Percentiles rank a stretch among this genome's conserved stretches.
phyloP scores from a whole-genome alignment of 129 eudicot genomes.

The Calendula officinalis region DNA sequence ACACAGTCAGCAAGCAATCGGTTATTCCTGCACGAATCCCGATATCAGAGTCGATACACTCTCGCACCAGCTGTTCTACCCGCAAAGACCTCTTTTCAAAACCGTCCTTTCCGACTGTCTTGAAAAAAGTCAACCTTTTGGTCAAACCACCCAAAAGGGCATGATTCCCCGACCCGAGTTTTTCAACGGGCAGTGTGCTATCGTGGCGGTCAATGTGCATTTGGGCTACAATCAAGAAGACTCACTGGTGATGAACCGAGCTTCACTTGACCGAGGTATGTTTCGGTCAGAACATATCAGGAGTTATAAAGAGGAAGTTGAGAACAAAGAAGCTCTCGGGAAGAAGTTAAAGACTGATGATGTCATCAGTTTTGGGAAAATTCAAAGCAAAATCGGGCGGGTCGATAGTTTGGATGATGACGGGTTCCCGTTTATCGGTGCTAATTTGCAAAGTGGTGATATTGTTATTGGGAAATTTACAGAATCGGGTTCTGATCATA shows the following conservation, averaged over 20 bases:
- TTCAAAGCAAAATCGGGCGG: too few relatives aligned
- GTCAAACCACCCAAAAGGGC: conserved; percentile 48
- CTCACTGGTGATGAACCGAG: not conserved
- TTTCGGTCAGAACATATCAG: not conserved
- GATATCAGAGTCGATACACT: conserved; percentile 68
- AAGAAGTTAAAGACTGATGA: not conserved
- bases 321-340: too few relatives aligned
- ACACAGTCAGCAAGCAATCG: conserved; percentile 88
- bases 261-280: not conserved
- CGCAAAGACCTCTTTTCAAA: conserved; percentile 78
- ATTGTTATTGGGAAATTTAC: not conserved
- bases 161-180: conserved; percentile 64
- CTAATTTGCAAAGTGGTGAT: too few relatives aligned
- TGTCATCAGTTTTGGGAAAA: not conserved
- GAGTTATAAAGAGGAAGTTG: too few relatives aligned
- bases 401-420: too few relatives aligned
- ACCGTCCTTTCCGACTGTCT: conserved; percentile 78
- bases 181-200: not conserved
- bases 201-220: not conserved
- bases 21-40: conserved; percentile 67
- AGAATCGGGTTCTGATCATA: conserved; percentile 4
- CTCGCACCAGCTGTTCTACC: conserved; percentile 65
- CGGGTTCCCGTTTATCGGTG: too few relatives aligned
- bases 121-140: conserved; percentile 44
- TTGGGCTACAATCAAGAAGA: conserved; percentile 1